Evolutionary conservation across 495 filamentous ascomycete genomes (phyloP).

Genomic region (Neurospora sp.): DNA sequence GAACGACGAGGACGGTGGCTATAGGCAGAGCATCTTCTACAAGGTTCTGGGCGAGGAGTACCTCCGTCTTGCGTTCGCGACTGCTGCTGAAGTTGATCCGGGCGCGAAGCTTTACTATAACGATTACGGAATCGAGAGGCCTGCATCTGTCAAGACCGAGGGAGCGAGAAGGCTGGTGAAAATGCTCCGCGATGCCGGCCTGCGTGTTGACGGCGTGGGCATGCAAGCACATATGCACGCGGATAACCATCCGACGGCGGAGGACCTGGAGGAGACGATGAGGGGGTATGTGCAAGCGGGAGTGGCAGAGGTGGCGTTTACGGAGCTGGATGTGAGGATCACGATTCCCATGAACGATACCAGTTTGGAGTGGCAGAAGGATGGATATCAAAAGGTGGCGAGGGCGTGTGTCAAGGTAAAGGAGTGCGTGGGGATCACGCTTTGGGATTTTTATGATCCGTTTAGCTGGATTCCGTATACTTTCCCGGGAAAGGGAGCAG

Average conservation of each 20-base stretch:
- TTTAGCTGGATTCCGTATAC: conserved; percentile 50
- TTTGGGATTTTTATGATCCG: conserved; percentile 50
- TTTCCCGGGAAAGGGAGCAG: conserved; percentile 45
- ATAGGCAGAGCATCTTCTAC: conserved; percentile 47
- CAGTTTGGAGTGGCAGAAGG: conserved; percentile 45
- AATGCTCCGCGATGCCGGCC: conserved; percentile 39
- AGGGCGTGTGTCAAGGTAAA: conserved; percentile 48
- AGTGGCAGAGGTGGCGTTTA: conserved; percentile 51
- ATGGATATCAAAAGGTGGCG: conserved; percentile 43
- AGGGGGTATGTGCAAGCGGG: conserved; percentile 37
- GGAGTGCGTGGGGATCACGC: conserved; percentile 57
- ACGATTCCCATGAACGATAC: conserved; percentile 34
- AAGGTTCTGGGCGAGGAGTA: conserved; percentile 47
- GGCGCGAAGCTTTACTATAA: conserved; percentile 58
- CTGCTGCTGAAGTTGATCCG: conserved; percentile 43
- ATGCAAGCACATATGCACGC: conserved; percentile 54
- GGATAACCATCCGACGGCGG: conserved; percentile 38
- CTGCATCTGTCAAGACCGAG: conserved; percentile 17
- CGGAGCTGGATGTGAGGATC: conserved; percentile 54
- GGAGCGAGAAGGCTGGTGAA: conserved; percentile 47
- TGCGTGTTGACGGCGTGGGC: conserved; percentile 56
- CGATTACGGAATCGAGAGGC: conserved; percentile 57
- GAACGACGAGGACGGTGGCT: conserved; percentile 52
- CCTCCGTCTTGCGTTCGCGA: conserved; percentile 47
- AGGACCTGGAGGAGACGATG: conserved; percentile 40